A percentile compares a stretch with the other conserved stretches of the same genome.
Conservation (phyloP, 805 yeast species). For the Candida pseudoglaebosa region DNA sequence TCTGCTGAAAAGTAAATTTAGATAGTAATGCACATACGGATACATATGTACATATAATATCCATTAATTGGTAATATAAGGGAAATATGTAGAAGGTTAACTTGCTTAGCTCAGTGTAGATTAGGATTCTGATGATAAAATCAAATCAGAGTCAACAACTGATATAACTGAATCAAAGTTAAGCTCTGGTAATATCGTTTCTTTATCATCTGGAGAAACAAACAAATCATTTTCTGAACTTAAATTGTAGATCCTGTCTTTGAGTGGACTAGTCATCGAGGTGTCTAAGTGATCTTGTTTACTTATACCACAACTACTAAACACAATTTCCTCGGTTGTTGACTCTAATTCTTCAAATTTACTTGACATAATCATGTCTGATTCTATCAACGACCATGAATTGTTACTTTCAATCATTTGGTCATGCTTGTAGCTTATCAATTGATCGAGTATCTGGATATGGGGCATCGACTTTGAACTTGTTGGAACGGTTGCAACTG, state of each 20-base stretch:
- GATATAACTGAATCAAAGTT: neutral
- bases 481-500: constrained; percentile 5
- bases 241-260: neutral
- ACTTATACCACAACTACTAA: neutral
- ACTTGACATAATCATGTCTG: neutral
- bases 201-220: too few relatives aligned
- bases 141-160: neutral
- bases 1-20: constrained; percentile 1
- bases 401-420: neutral
- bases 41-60: too few relatives aligned
- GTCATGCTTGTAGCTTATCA: neutral
- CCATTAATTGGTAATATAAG: neutral
- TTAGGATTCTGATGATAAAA: neutral
- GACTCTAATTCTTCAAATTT: neutral
- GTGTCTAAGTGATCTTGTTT: neutral
- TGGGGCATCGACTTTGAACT: constrained; percentile 5
- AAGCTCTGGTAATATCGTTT: neutral
- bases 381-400: neutral
- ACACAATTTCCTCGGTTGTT: neutral
- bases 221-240: neutral
- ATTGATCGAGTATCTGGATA: constrained; percentile 3
- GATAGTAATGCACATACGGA: too few relatives aligned
- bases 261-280: neutral
- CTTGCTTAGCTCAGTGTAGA: too few relatives aligned
- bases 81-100: too few relatives aligned